Conservation (phyloP, 2,329 filamentous ascomycete genomes). For the Podosphaera aphanis region DNA sequence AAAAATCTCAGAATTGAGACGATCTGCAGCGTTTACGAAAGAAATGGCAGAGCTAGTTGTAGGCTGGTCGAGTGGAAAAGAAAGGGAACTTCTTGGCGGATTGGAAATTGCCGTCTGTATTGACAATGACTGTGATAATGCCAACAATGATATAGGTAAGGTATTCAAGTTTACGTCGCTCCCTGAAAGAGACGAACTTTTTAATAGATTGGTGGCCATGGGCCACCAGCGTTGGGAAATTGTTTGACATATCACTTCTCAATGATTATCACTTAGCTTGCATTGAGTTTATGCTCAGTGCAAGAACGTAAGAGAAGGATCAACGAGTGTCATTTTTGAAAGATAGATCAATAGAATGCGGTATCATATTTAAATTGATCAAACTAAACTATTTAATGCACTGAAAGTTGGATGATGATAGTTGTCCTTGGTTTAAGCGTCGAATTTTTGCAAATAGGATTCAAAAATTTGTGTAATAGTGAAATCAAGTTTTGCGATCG, state of each 20-base stretch:
- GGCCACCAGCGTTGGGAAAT: conserved; percentile 61
- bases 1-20: conserved; percentile 42
- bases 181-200: conserved; percentile 47
- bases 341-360: no score
- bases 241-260: background rate
- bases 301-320: background rate
- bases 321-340: no score
- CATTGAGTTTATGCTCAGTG: background rate
- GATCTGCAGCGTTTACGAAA: conserved; percentile 46
- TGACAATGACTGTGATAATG: background rate
- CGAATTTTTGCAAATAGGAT: no score
- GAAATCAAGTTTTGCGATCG: no score
- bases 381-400: no score
- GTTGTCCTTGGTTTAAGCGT: no score
- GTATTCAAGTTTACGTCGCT: conserved; percentile 43
- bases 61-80: conserved; percentile 39
- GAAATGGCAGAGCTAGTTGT: conserved; percentile 66
- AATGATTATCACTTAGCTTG: background rate
- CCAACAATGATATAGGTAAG: conserved; percentile 30
- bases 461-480: no score
- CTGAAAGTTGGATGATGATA: no score
- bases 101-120: conserved; percentile 20
- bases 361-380: no score
- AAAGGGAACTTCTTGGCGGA: conserved; percentile 48
- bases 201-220: conserved; percentile 53